Percentiles rank a stretch among this genome's conserved stretches.
Conservation (phyloP, 208 protist genomes). For the Strigomonas culicis region DNA sequence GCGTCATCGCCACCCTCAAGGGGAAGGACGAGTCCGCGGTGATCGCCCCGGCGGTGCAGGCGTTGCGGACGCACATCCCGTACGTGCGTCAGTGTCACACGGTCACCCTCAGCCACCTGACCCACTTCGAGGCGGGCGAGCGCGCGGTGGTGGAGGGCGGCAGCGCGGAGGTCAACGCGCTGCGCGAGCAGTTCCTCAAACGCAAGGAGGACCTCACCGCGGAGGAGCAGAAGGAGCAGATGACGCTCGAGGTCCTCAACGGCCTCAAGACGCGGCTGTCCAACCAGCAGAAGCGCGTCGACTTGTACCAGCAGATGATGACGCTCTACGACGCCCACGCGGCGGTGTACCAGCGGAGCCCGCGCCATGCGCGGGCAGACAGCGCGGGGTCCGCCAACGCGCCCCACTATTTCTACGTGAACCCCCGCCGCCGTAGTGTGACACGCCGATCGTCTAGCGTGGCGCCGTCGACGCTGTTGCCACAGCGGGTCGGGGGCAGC, state of each 20-base stretch:
- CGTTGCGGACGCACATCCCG: conserved; percentile 31
- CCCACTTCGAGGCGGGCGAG: conserved; percentile 67
- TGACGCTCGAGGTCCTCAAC: conserved; percentile 37
- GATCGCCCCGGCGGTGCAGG: conserved; percentile 34
- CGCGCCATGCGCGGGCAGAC: no score
- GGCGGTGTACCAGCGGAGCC: no score
- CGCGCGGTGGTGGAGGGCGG: conserved; percentile 54
- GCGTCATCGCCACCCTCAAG: conserved; percentile 51
- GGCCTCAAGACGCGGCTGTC: conserved; percentile 31
- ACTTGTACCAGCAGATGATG: conserved; percentile 49
- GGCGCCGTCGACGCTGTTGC: no score
- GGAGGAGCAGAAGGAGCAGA: conserved; percentile 63
- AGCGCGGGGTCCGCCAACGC: no score
- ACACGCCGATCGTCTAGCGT: no score
- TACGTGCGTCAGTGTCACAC: conserved; percentile 32
- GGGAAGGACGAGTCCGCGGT: conserved; percentile 26
- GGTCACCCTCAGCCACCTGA: conserved; percentile 40
- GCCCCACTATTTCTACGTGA: no score
- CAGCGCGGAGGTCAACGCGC: conserved; percentile 53
- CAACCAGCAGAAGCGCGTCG: conserved; percentile 25
- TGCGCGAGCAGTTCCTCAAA: conserved; percentile 67
- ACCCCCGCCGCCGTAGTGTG: no score
- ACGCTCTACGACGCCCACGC: no score
- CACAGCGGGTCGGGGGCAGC: no score
- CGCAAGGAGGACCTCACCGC: conserved; percentile 66